These are phyloP conservation scores for Clonostachys rhizophaga DNA, from an alignment of 2,329 filamentous ascomycete species.

Conservation along the genomic window DNA sequence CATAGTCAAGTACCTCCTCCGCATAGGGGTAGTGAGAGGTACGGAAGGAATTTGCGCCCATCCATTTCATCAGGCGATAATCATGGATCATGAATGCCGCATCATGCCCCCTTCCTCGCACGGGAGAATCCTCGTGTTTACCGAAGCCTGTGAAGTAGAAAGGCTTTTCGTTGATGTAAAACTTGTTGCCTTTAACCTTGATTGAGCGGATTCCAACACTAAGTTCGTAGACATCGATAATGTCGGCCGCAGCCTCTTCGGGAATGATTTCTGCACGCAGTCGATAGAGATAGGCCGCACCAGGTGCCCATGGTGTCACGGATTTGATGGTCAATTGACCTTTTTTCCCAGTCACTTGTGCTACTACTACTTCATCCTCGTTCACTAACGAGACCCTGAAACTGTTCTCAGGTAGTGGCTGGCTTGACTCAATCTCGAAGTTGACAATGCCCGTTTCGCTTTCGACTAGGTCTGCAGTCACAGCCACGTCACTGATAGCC, in stretches of 20 bases:
- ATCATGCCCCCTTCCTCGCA: constrained; percentile 20
- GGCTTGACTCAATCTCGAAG: background rate
- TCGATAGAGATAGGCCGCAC: constrained; percentile 17
- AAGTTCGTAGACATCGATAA: constrained; percentile 13
- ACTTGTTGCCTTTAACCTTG: constrained; percentile 9
- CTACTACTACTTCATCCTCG: background rate
- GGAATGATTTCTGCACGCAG: constrained; percentile 9
- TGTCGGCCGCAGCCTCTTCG: background rate
- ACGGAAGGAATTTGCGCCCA: constrained; percentile 21
- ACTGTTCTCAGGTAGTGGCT: background rate
- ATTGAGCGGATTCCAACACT: constrained; percentile 12
- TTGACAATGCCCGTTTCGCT: background rate
- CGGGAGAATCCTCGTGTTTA: constrained; percentile 15
- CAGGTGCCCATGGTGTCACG: constrained; percentile 14
- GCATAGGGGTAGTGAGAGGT: constrained; percentile 21
- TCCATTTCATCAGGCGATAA: constrained; percentile 18
- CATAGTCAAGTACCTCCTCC: constrained; percentile 16
- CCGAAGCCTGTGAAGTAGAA: constrained; percentile 22
- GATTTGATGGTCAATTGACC: constrained; percentile 9
- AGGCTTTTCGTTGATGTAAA: constrained; percentile 17
- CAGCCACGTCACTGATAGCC: constrained; percentile 13
- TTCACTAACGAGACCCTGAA: background rate
- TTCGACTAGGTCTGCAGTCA: constrained; percentile 2
- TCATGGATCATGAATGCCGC: constrained; percentile 22
- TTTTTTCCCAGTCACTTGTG: constrained; percentile 3